Evolutionary conservation across 192 early-diverging fungal species (phyloP).

Genomic region (Nowakowskiella sp.): DNA sequence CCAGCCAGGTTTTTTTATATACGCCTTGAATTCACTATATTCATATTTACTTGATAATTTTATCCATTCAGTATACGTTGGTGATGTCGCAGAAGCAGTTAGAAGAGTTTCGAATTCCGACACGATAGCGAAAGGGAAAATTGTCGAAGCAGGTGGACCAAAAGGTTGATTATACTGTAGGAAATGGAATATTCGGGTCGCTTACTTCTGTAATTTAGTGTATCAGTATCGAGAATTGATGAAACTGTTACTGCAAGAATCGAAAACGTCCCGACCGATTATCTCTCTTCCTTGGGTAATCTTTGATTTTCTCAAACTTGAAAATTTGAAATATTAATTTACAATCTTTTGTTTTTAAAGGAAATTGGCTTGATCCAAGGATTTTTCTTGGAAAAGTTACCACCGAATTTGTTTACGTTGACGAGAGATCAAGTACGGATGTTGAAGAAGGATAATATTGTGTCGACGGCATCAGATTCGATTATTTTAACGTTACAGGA

Average conservation of each 20-base stretch:
- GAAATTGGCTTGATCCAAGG: constrained; percentile 21
- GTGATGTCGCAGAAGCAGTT: constrained; percentile 17
- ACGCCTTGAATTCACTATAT: neutral
- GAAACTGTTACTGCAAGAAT: constrained; percentile 13
- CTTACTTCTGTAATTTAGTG: constrained; percentile 4
- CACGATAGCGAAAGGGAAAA: constrained; percentile 8
- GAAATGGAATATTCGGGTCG: neutral
- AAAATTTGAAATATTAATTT: neutral
- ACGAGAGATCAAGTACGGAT: constrained; percentile 21
- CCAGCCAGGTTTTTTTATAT: constrained; percentile 11
- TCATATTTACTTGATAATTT: neutral
- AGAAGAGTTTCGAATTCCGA: neutral
- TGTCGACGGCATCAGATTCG: neutral
- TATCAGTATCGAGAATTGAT: constrained; percentile 25
- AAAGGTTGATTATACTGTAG: constrained; percentile 2
- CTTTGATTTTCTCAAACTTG: neutral
- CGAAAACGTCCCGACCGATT: constrained; percentile 18
- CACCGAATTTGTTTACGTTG: constrained; percentile 22
- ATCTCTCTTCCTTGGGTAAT: constrained; percentile 20
- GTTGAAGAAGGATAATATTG: constrained; percentile 22
- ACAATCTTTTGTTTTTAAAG: neutral
- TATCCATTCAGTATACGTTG: constrained; percentile 25
- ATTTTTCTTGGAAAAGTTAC: constrained; percentile 21
- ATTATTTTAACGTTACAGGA: constrained; percentile 14
- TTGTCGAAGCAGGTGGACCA: constrained; percentile 21